These are phyloP conservation scores for Brassica hybrid DNA, from an alignment of 441 rosid genomes.

Conservation along the genomic window DNA sequence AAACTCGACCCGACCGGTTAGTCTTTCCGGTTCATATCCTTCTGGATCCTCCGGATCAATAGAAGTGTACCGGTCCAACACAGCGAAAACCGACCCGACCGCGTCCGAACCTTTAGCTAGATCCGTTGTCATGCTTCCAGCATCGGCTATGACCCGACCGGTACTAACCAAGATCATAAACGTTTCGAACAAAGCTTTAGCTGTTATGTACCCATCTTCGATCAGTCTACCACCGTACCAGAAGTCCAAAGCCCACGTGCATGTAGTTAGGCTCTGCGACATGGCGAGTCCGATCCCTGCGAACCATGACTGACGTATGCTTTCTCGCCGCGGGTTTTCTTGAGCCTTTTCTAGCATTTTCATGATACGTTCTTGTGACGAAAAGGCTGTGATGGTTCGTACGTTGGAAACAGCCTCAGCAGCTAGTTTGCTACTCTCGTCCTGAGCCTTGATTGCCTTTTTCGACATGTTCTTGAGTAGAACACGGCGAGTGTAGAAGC, in stretches of 20 bases:
- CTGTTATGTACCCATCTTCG: constrained; percentile 48
- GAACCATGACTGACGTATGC: constrained; percentile 60
- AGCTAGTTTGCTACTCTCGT: constrained; percentile 68
- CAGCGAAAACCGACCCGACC: constrained; percentile 56
- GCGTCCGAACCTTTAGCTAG: constrained; percentile 60
- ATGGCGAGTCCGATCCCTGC: constrained; percentile 45
- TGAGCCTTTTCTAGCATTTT: constrained; percentile 60
- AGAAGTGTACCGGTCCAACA: constrained; percentile 56
- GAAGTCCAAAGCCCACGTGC: constrained; percentile 56
- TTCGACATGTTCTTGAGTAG: constrained; percentile 60
- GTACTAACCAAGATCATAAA: constrained; percentile 65
- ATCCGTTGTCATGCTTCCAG: constrained; percentile 78
- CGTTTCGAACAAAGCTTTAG: constrained; percentile 58
- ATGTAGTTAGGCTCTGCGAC: constrained; percentile 50
- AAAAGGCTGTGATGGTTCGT: constrained; percentile 70
- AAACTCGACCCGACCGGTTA: constrained; percentile 51
- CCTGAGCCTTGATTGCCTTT: constrained; percentile 65
- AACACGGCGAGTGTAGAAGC: constrained; percentile 56
- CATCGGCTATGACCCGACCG: constrained; percentile 65
- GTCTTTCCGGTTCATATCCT: constrained; percentile 46
- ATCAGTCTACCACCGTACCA: constrained; percentile 79
- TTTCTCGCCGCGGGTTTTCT: constrained; percentile 60
- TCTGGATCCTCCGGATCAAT: constrained; percentile 59
- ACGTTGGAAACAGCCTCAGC: constrained; percentile 72
- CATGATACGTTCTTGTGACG: constrained; percentile 67